A percentile compares a stretch with the other conserved stretches of the same genome.
Evolutionary conservation across 2,329 filamentous ascomycete genomes (phyloP).

Genomic region (Diaporthe ilicicola): DNA sequence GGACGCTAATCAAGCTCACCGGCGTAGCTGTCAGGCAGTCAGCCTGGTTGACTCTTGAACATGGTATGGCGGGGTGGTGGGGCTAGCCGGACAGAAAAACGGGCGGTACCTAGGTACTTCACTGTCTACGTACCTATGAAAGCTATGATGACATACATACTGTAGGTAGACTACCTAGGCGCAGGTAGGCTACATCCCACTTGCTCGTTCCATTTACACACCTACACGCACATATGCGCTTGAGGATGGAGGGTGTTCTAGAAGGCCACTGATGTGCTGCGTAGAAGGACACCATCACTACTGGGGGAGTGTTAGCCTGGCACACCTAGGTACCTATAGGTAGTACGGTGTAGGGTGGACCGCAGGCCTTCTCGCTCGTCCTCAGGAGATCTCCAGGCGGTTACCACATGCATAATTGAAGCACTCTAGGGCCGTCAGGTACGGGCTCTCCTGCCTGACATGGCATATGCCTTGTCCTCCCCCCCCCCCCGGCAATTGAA

Average conservation of each 20-base stretch:
- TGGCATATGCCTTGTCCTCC: background rate
- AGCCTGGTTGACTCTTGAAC: slow-evolving; percentile 7
- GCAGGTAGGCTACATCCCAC: background rate
- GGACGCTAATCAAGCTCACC: background rate
- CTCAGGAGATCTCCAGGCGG: too few species aligned
- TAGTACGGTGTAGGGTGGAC: too few species aligned
- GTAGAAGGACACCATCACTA: background rate
- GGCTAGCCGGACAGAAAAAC: background rate
- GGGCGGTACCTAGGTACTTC: background rate
- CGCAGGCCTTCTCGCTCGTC: too few species aligned
- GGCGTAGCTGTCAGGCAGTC: background rate
- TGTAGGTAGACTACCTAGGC: background rate
- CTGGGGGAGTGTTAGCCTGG: background rate
- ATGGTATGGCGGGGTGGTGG: slow-evolving; percentile 11
- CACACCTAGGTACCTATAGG: too few species aligned
- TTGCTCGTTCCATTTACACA: background rate
- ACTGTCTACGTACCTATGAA: too few species aligned
- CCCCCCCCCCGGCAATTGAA: background rate
- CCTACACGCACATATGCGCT: background rate
- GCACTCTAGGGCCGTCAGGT: too few species aligned
- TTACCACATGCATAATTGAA: too few species aligned
- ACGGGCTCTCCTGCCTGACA: too few species aligned
- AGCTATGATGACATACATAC: too few species aligned
- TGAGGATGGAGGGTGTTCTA: background rate
- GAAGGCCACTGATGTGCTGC: background rate